Conservation (phyloP, 495 filamentous ascomycete genomes). For the Penicillium atrosanguineum region DNA sequence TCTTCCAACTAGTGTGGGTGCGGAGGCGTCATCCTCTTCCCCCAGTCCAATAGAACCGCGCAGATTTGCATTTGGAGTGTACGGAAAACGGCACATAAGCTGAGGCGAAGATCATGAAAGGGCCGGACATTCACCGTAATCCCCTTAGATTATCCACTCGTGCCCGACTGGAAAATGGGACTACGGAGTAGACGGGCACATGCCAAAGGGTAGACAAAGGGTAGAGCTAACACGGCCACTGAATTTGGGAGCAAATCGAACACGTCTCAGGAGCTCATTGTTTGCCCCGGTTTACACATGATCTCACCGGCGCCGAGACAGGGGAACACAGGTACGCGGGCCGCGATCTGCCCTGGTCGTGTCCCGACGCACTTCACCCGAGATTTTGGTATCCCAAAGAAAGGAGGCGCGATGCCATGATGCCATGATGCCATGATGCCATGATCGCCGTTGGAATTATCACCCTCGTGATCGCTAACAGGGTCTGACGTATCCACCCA, state of each 20-base stretch:
- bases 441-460: slow-evolving; percentile 14
- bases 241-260: not conserved
- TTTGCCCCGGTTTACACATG: not conserved
- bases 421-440: slow-evolving; percentile 16
- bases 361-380: not conserved
- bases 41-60: not conserved
- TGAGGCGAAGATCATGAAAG: not conserved
- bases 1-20: not conserved
- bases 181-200: not conserved
- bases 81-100: not conserved
- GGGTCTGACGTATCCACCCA: slow-evolving; percentile 16
- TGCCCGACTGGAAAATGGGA: not conserved
- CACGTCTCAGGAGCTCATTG: not conserved
- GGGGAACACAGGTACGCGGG: not conserved
- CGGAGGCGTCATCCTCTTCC: not conserved
- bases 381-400: not conserved
- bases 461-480: slow-evolving; percentile 3
- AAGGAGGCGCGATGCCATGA: slow-evolving; percentile 2
- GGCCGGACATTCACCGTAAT: not conserved
- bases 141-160: not conserved
- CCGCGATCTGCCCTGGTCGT: not conserved
- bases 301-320: not conserved
- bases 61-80: not conserved
- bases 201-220: not conserved
- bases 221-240: no score